phyloP scores from a whole-genome alignment of 495 filamentous ascomycete species.

The Xanthoparmelia taractica region DNA sequence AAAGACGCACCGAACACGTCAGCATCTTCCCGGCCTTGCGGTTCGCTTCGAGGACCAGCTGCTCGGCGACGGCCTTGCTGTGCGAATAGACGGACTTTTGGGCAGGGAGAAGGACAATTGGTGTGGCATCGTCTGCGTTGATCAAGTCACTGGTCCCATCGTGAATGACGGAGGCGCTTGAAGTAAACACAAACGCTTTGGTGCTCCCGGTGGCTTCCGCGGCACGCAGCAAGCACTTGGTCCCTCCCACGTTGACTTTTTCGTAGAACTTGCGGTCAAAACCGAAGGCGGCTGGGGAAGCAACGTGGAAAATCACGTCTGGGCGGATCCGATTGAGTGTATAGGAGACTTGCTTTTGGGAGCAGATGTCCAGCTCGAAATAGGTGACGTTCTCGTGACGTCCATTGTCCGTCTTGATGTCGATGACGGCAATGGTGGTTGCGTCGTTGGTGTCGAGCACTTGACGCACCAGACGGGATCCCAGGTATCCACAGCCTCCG shows the following conservation, averaged over 20 bases:
- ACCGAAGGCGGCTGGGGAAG: constrained; percentile 22
- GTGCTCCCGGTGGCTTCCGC: constrained; percentile 29
- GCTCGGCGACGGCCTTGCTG: constrained; percentile 30
- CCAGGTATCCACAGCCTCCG: constrained; percentile 8
- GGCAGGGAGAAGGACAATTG: constrained; percentile 23
- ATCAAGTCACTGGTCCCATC: constrained; percentile 27
- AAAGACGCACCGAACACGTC: constrained; percentile 27
- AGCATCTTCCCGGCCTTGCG: constrained; percentile 26
- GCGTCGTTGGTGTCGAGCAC: constrained; percentile 2
- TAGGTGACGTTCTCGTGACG: constrained; percentile 5
- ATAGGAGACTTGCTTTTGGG: too few relatives aligned
- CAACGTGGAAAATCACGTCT: constrained; percentile 26
- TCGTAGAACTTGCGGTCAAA: constrained; percentile 19
- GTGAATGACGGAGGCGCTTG: constrained; percentile 30
- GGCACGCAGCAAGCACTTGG: constrained; percentile 35
- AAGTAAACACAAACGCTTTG: constrained; percentile 39
- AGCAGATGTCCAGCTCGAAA: too few relatives aligned
- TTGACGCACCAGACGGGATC: neutral
- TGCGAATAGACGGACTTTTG: constrained; percentile 27
- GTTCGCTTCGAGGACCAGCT: constrained; percentile 28
- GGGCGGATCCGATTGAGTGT: too few relatives aligned
- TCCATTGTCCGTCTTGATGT: constrained; percentile 1
- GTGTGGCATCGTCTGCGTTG: constrained; percentile 26
- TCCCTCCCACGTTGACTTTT: constrained; percentile 38
- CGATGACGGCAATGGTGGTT: neutral